A percentile compares a stretch with the other conserved stretches of the same genome.
phyloP scores from a whole-genome alignment of 2,329 filamentous ascomycete species.

The Fusarium pseudonygamai region DNA sequence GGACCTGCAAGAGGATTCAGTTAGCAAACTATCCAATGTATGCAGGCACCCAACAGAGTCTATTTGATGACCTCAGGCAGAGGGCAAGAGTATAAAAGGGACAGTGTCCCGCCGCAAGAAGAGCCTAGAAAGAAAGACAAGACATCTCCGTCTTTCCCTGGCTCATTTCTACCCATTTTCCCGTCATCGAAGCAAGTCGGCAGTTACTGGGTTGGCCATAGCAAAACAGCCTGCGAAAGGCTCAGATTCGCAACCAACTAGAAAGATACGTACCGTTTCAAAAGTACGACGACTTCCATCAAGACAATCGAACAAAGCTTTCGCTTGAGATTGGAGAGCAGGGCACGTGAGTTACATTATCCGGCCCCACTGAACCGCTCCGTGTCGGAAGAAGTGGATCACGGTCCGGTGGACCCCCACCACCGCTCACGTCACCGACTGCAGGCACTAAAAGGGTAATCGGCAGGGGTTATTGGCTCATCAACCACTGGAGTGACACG shows the following conservation, averaged over 20 bases:
- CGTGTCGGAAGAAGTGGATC: constrained; percentile 21
- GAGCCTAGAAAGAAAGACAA: constrained; percentile 18
- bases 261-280: constrained; percentile 33
- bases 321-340: background rate
- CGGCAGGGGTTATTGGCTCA: constrained; percentile 15
- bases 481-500: constrained; percentile 36
- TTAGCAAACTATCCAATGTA: background rate
- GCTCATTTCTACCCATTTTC: constrained; percentile 27
- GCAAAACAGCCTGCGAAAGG: constrained; percentile 28
- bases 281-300: background rate
- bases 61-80: constrained; percentile 35
- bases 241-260: constrained; percentile 29
- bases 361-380: constrained; percentile 7
- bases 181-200: constrained; percentile 29
- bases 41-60: constrained; percentile 1
- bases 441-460: constrained; percentile 26
- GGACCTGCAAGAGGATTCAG: background rate
- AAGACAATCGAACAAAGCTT: background rate
- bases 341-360: constrained; percentile 19
- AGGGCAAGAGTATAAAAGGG: constrained; percentile 41
- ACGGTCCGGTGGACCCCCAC: background rate
- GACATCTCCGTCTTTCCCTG: constrained; percentile 22
- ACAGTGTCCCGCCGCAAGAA: constrained; percentile 29
- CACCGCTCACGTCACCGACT: constrained; percentile 22
- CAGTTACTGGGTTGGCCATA: constrained; percentile 37